A percentile compares a stretch with the other conserved stretches of the same genome.
These are phyloP conservation scores for Aureobasidium sp. DNA, from an alignment of 2,329 filamentous ascomycete genomes.

Conservation along the genomic window DNA sequence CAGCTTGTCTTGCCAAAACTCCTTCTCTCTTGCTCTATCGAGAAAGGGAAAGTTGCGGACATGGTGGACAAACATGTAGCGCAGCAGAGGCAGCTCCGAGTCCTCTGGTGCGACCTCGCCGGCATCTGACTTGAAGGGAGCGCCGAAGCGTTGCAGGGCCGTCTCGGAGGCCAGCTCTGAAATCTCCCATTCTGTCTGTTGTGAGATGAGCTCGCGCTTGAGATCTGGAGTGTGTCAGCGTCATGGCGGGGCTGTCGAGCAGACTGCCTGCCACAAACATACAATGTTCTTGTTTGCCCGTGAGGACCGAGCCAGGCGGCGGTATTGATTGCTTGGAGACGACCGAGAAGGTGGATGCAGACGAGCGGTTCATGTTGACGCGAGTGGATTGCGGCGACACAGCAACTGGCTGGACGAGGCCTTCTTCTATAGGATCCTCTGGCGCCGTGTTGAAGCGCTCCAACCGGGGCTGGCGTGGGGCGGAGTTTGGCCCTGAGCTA, in stretches of 20 bases:
- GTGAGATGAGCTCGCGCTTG: constrained; percentile 87
- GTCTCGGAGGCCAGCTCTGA: constrained; percentile 90
- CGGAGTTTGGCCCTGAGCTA: not conserved
- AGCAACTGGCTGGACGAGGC: constrained; percentile 8
- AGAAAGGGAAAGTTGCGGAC: constrained; percentile 96
- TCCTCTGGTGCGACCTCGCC: constrained; percentile 91
- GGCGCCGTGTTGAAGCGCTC: constrained; percentile 19
- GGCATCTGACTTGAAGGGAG: constrained; percentile 85
- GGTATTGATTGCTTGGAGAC: constrained; percentile 40
- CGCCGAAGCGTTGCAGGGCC: constrained; percentile 87
- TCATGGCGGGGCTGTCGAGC: not conserved
- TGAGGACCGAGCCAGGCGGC: constrained; percentile 59
- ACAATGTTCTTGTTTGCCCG: constrained; percentile 98
- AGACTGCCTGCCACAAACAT: constrained; percentile 27
- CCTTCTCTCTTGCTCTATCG: constrained; percentile 93
- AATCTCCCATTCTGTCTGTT: constrained; percentile 87
- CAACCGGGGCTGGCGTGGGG: constrained; percentile 2
- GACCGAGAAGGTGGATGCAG: constrained; percentile 21
- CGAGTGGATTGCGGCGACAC: constrained; percentile 9
- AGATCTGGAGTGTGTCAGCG: constrained; percentile 55
- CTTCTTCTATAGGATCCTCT: constrained; percentile 16
- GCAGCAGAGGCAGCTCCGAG: constrained; percentile 84
- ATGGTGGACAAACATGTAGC: constrained; percentile 97
- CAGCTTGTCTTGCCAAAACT: constrained; percentile 98
- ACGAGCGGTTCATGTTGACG: constrained; percentile 13